Evolutionary conservation across 352 stramenopile species (phyloP).

Genomic region (Pilasporangium apinafurcum): DNA sequence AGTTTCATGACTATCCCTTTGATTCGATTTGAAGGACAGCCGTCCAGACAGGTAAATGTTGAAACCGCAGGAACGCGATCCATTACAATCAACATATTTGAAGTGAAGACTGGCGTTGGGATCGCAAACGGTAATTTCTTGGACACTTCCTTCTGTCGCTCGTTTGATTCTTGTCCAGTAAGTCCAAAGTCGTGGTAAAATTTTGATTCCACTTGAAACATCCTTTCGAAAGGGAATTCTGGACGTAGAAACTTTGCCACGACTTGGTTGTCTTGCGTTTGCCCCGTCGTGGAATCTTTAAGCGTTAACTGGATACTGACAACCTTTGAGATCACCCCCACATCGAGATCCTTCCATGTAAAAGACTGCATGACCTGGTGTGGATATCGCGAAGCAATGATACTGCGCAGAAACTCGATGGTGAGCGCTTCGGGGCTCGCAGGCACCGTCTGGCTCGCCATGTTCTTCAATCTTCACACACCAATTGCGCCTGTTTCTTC

Average conservation of each 20-base stretch:
- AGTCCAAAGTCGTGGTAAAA: constrained; percentile 55
- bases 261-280: constrained; percentile 17
- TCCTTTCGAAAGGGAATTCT: constrained; percentile 75
- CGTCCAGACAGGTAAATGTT: constrained; percentile 55
- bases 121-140: constrained; percentile 68
- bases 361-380: constrained; percentile 34
- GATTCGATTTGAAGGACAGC: constrained; percentile 48
- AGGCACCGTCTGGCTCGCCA: too few species aligned
- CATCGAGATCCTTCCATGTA: constrained; percentile 58
- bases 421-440: constrained; percentile 36
- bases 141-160: too few species aligned
- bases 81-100: constrained; percentile 64
- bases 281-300: not conserved
- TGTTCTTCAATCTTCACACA: too few species aligned
- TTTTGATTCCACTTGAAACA: constrained; percentile 74
- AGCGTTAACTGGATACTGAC: constrained; percentile 39
- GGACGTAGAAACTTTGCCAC: constrained; percentile 74
- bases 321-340: constrained; percentile 76
- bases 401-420: constrained; percentile 40
- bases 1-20: constrained; percentile 36
- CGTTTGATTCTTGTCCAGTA: constrained; percentile 4
- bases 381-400: constrained; percentile 13
- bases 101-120: constrained; percentile 50
- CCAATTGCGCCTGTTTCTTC: too few species aligned
- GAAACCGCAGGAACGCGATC: constrained; percentile 40